phyloP scores from a whole-genome alignment of 306 rosid genomes.

The Trichosanthes cucumerina region DNA sequence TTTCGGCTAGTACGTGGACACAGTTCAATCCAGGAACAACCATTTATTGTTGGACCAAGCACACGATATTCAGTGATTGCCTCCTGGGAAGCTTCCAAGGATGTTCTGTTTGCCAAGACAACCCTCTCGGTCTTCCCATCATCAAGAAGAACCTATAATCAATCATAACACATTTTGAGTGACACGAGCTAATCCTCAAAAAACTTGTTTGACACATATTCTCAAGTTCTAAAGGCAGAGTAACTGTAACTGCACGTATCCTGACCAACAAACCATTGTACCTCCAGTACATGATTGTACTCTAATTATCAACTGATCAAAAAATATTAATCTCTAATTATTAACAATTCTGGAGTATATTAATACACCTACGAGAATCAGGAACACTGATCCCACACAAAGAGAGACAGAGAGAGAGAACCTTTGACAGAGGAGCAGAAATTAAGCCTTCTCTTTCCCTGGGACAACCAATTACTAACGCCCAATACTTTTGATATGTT shows the following conservation, averaged over 20 bases:
- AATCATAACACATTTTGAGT: conserved; percentile 5
- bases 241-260: neutral
- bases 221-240: neutral
- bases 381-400: neutral
- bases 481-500: conserved; percentile 82
- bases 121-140: conserved; percentile 97
- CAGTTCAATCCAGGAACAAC: conserved; percentile 94
- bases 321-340: neutral
- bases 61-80: conserved; percentile 86
- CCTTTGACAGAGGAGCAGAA: conserved; percentile 88
- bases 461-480: conserved; percentile 81
- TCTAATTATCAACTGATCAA: neutral
- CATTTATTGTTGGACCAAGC: conserved; percentile 84
- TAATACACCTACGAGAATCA: neutral
- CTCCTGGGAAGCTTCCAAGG: conserved; percentile 73
- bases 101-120: conserved; percentile 55
- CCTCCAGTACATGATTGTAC: neutral
- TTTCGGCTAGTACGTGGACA: conserved; percentile 73
- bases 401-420: conserved; percentile 17
- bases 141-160: conserved; percentile 63
- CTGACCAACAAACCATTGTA: neutral
- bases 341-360: neutral
- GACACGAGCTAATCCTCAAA: neutral
- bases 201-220: neutral
- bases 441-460: conserved; percentile 75